Percentiles rank a stretch among this genome's conserved stretches.
Conservation (phyloP, 202 grass and related monocot genomes). For the Alloteropsis angusta region DNA sequence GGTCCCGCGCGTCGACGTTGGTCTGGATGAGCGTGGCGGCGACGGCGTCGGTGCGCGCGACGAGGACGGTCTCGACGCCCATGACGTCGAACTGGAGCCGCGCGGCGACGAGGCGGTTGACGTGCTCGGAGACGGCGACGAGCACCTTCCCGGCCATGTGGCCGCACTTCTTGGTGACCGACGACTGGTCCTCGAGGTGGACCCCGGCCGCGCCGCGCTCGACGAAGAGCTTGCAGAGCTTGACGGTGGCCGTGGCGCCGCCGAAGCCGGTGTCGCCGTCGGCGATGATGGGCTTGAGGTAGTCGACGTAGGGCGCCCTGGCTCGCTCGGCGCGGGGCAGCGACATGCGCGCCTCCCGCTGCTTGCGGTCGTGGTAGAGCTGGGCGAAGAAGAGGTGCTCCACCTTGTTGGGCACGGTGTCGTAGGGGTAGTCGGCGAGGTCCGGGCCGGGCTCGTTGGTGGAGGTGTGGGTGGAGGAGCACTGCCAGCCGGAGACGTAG, state of each 20-base stretch:
- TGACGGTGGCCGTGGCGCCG: conserved; percentile 76
- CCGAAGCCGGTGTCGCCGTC: conserved; percentile 89
- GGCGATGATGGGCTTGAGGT: conserved; percentile 74
- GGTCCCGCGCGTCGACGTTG: conserved; percentile 80
- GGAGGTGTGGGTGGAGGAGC: conserved; percentile 88
- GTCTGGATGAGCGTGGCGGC: conserved; percentile 82
- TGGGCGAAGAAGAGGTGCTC: conserved; percentile 89
- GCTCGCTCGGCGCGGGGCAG: conserved; percentile 39
- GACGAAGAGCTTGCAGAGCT: conserved; percentile 95
- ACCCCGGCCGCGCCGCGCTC: conserved; percentile 84
- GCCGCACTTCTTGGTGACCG: conserved; percentile 83
- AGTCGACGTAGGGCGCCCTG: conserved; percentile 43
- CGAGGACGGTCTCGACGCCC: conserved; percentile 79
- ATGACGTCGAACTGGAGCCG: conserved; percentile 92
- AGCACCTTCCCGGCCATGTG: conserved; percentile 98
- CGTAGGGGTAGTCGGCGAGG: conserved; percentile 96
- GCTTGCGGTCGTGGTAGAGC: conserved; percentile 79
- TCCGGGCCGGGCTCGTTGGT: conserved; percentile 80
- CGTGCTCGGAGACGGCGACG: conserved; percentile 65
- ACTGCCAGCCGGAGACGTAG: conserved; percentile 98
- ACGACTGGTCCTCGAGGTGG: conserved; percentile 93
- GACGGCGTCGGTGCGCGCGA: conserved; percentile 77
- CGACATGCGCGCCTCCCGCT: conserved; percentile 77
- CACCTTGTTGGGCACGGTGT: conserved; percentile 94
- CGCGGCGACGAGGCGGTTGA: conserved; percentile 84